Evolutionary conservation across 179 eudicot genomes (phyloP).

Genomic region (Spergularia azorica): DNA sequence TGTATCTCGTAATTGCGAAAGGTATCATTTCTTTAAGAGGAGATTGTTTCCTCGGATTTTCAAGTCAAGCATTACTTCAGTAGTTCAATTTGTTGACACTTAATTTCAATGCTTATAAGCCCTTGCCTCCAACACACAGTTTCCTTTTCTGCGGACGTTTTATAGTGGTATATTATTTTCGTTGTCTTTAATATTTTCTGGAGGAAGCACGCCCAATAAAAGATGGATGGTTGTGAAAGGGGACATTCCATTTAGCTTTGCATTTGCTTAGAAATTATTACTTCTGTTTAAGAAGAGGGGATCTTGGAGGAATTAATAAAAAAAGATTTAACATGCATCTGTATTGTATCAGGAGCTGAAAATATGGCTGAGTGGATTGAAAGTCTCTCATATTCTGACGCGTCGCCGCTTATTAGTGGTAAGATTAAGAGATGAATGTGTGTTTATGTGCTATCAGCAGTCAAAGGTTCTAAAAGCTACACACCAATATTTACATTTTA

Average conservation of each 20-base stretch:
- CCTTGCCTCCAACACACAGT: not conserved
- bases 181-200: not conserved
- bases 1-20: constrained; percentile 72
- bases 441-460: not conserved
- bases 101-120: not conserved
- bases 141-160: too few species aligned
- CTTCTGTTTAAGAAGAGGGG: not conserved
- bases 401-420: constrained; percentile 66
- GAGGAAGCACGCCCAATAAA: not conserved
- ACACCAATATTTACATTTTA: not conserved
- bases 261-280: not conserved
- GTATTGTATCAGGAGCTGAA: constrained; percentile 58
- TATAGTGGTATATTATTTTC: too few species aligned
- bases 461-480: not conserved
- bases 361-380: constrained; percentile 75
- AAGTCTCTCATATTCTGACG: constrained; percentile 73
- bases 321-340: constrained; percentile 6
- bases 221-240: not conserved
- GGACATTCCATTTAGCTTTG: not conserved
- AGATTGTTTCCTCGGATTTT: not conserved
- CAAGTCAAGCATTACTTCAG: not conserved
- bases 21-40: constrained; percentile 38
- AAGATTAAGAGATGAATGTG: constrained; percentile 16
- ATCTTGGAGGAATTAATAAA: not conserved
- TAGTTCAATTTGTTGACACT: not conserved